A percentile compares a stretch with the other conserved stretches of the same genome.
Evolutionary conservation across 306 rosid genomes (phyloP).

Genomic region (Fragaria nilgerrensis): DNA sequence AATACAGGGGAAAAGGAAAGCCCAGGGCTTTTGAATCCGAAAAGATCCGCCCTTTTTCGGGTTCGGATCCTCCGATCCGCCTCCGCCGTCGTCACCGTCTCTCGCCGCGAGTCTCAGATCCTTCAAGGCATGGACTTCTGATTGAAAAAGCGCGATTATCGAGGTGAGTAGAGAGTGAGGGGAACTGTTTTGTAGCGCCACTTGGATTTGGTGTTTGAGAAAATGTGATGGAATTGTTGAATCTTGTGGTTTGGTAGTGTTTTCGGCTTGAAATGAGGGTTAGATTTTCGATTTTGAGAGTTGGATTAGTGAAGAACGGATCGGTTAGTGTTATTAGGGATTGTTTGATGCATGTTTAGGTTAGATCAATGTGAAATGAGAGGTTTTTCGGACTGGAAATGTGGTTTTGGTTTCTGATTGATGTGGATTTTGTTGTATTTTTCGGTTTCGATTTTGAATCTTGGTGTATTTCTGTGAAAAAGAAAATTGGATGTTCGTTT

Average conservation of each 20-base stretch:
- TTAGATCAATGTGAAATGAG: slow-evolving; percentile 36
- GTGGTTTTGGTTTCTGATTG: slow-evolving; percentile 25
- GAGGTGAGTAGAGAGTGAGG: slow-evolving; percentile 33
- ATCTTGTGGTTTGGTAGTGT: slow-evolving; percentile 22
- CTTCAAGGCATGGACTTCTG: slow-evolving; percentile 47
- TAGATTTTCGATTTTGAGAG: not conserved
- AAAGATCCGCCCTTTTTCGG: slow-evolving; percentile 52
- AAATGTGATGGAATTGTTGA: slow-evolving; percentile 21
- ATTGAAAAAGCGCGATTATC: slow-evolving; percentile 23
- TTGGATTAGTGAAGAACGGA: slow-evolving; percentile 3
- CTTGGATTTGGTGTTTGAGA: slow-evolving; percentile 21
- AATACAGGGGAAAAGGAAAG: not conserved
- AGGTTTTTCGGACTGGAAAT: slow-evolving; percentile 18
- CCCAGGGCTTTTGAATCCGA: slow-evolving; percentile 36
- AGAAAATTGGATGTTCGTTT: not conserved
- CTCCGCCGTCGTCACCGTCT: slow-evolving; percentile 23
- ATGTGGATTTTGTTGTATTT: slow-evolving; percentile 7
- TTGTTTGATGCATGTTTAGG: slow-evolving; percentile 32
- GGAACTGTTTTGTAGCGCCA: not conserved
- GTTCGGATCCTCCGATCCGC: slow-evolving; percentile 59
- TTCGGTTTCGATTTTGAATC: slow-evolving; percentile 4
- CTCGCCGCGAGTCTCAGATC: slow-evolving; percentile 40
- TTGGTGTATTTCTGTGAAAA: not conserved
- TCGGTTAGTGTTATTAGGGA: slow-evolving; percentile 15
- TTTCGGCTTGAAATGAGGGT: not conserved